Evolutionary conservation across 2,329 filamentous ascomycete species (phyloP).

Genomic region (Colletotrichum tropicicola): DNA sequence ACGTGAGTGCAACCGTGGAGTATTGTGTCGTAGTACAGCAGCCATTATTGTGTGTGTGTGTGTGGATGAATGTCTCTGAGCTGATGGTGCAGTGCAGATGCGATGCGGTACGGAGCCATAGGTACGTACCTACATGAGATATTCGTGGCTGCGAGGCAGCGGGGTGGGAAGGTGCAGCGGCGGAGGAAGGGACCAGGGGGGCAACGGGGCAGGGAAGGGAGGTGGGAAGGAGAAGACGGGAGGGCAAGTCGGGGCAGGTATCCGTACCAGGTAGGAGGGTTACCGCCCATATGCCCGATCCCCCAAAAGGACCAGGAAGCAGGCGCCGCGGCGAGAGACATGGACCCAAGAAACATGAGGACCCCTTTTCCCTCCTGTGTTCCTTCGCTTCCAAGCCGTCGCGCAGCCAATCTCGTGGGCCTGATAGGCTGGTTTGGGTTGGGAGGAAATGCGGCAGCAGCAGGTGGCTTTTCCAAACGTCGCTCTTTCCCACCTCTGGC

Average conservation of each 20-base stretch:
- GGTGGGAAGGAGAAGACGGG: background rate
- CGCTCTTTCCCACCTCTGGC: slow-evolving; percentile 18
- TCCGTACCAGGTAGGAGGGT: no score
- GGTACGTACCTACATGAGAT: background rate
- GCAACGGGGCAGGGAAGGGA: background rate
- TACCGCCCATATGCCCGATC: no score
- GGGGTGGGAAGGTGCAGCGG: background rate
- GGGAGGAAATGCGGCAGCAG: background rate
- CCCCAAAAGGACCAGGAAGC: no score
- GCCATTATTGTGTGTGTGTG: no score
- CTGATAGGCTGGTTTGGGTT: background rate
- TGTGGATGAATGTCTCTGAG: slow-evolving; percentile 20
- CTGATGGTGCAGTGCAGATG: slow-evolving; percentile 3
- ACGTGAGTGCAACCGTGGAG: slow-evolving; percentile 3
- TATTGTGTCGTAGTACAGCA: background rate
- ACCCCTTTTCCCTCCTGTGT: background rate
- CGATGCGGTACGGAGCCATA: background rate
- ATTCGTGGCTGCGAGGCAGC: background rate
- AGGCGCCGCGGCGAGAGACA: background rate
- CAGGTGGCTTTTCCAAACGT: slow-evolving; percentile 2
- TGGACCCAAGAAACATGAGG: background rate
- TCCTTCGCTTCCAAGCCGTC: background rate
- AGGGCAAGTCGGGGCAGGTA: no score
- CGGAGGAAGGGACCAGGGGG: background rate
- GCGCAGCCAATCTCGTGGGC: background rate